phyloP scores from a whole-genome alignment of 2,329 filamentous ascomycete species.

The Epicoccum nigrum region DNA sequence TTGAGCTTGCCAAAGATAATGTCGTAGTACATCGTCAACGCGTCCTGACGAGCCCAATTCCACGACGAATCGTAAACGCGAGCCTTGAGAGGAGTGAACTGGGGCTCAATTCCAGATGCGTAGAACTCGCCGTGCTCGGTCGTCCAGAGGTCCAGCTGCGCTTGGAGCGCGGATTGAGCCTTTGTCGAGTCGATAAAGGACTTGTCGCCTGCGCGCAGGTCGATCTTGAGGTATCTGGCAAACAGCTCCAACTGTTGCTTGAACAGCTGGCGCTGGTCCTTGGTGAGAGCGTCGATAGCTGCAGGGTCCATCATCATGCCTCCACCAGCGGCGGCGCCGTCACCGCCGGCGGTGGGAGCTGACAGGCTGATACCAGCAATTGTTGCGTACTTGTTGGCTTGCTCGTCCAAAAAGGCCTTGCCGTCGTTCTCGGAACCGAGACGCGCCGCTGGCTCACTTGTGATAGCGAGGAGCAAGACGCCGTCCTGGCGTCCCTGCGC shows the following conservation, averaged over 20 bases:
- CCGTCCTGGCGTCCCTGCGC: conserved; percentile 88
- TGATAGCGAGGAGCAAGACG: conserved; percentile 84
- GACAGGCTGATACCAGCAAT: conserved; percentile 84
- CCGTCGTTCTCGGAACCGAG: conserved; percentile 88
- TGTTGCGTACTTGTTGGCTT: conserved; percentile 86
- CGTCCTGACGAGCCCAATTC: conserved; percentile 99
- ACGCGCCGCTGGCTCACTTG: conserved; percentile 88
- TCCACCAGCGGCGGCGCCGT: conserved; percentile 71
- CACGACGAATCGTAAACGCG: conserved; percentile 97
- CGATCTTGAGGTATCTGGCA: conserved; percentile 95
- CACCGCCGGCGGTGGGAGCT: conserved; percentile 71
- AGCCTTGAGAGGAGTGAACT: conserved; percentile 92
- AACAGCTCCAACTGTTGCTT: conserved; percentile 97
- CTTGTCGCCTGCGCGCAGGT: conserved; percentile 95
- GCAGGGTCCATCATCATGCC: conserved; percentile 99
- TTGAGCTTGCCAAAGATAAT: conserved; percentile 96
- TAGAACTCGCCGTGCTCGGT: conserved; percentile 97
- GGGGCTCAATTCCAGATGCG: conserved; percentile 89
- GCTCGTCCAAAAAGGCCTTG: conserved; percentile 88
- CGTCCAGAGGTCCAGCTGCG: conserved; percentile 92
- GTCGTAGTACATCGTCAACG: conserved; percentile 97
- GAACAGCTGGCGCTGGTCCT: conserved; percentile 93
- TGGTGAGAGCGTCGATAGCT: conserved; percentile 93
- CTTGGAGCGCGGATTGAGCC: conserved; percentile 84
- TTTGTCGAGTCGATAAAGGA: conserved; percentile 84